Evolutionary conservation across 2,329 filamentous ascomycete genomes (phyloP), one percentile per base, ranked within the genome.

Genomic region (Botryosphaeria dothidea): DNA sequence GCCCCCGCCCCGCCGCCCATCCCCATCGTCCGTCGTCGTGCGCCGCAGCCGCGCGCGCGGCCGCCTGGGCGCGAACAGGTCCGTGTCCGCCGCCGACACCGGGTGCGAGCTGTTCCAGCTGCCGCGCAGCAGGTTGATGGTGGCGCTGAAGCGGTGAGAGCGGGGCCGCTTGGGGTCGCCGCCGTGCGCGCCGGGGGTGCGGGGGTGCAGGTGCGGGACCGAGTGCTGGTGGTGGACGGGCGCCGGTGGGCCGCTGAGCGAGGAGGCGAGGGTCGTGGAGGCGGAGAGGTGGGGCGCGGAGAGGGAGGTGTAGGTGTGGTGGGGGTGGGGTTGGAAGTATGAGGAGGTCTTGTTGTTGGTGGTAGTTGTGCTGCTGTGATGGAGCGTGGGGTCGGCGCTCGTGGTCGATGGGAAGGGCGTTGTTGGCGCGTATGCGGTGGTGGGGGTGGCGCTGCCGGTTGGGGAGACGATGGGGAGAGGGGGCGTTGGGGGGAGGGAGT

Each of bases 401-500:
- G 5, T 72, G 64, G 69, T 69, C 70, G 68, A 73, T 69, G 49
- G 31, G 31, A 23, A 56, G 51, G 51, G 31, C 66, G 31, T 56
- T 34, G 52, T 46, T 25, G 41, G 17, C 15, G 57, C 48, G 19
- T 27, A 13, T n/a, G 45, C 19, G 31, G 45, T 38, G 15, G 56
- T 34, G 5, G 41, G 49, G 17, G 49, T 19, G 25, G 17, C 19
- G 17, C 23, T 41, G 51, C 31, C 31, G 38, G 27, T 23, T 15
- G 56, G 56, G 2, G 48, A 64, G 57, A 41, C 68, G 11, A 68
- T 69, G n/a, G 71, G 65, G 23, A 69, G 41, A 65, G 67, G 49
- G 2, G 71, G 69, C 36, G 67, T 64, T 54, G 72, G 68, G 68
- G 3, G 71, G 56, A 70, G 69, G 25, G 69, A 71, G 65, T 75